These are phyloP conservation scores for Gracilariopsis chorda DNA, from an alignment of 23 red algal genomes.

Conservation along the genomic window DNA sequence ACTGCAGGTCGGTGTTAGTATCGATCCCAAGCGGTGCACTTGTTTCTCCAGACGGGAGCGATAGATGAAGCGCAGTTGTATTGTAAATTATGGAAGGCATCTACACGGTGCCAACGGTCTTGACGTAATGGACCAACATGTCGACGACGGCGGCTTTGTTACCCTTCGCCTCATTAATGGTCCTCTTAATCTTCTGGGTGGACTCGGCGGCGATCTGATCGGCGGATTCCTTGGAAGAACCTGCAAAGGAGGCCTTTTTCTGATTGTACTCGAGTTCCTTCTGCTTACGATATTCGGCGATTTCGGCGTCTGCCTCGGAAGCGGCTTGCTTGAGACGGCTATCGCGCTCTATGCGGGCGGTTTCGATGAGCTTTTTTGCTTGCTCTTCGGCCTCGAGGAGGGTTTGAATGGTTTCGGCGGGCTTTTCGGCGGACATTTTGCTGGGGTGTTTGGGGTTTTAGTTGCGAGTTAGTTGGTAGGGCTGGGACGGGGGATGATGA, in stretches of 20 bases:
- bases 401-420: constrained; percentile 84
- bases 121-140: constrained; percentile 66
- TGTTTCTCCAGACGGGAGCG: not conserved
- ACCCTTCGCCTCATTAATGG: constrained; percentile 20
- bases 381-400: constrained; percentile 70
- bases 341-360: constrained; percentile 72
- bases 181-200: constrained; percentile 43
- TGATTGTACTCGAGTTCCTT: constrained; percentile 69
- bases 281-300: constrained; percentile 56
- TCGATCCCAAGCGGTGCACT: constrained; percentile 34
- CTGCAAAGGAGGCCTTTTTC: constrained; percentile 27
- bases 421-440: constrained; percentile 61
- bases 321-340: constrained; percentile 68
- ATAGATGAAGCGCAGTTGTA: not conserved
- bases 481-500: not conserved
- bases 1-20: constrained; percentile 28
- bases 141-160: constrained; percentile 52
- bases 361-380: constrained; percentile 60
- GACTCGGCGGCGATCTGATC: constrained; percentile 59
- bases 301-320: constrained; percentile 71
- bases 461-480: not conserved
- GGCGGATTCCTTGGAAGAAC: constrained; percentile 37
- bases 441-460: not conserved
- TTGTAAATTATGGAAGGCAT: not conserved
- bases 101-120: constrained; percentile 50